These are phyloP conservation scores for Lentinula raphanica DNA, from an alignment of 768 basidiomycete species.

Conservation along the genomic window DNA sequence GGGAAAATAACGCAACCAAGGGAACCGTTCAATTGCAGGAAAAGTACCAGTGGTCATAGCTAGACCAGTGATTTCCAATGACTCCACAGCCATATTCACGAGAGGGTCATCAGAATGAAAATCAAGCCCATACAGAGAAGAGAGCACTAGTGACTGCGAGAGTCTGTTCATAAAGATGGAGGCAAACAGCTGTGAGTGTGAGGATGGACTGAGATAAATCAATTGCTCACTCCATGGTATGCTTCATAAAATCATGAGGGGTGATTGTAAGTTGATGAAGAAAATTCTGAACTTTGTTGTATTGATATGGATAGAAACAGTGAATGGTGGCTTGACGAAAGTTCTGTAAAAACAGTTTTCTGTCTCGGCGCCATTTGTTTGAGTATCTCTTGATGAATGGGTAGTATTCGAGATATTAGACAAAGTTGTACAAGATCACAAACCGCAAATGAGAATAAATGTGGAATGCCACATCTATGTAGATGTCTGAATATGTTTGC, in stretches of 20 bases:
- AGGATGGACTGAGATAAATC: neutral
- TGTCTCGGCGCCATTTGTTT: neutral
- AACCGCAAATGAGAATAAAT: neutral
- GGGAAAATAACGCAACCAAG: neutral
- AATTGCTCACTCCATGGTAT: neutral
- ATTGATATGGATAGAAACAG: neutral
- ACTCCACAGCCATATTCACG: neutral
- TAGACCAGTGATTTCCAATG: neutral
- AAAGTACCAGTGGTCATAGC: neutral
- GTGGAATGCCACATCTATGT: neutral
- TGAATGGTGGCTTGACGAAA: neutral
- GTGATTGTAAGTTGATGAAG: neutral
- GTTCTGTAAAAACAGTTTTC: neutral
- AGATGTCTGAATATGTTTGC: neutral
- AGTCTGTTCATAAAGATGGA: neutral
- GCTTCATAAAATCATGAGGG: neutral
- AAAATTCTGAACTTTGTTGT: neutral
- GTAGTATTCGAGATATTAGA: neutral
- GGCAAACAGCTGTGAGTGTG: neutral
- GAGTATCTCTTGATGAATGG: neutral
- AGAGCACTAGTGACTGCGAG: constrained; percentile 24
- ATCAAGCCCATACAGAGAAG: constrained; percentile 29
- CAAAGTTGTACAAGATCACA: neutral
- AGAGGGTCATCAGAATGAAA: constrained; percentile 14
- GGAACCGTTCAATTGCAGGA: neutral